Base-by-base conservation (phyloP, 2,329 filamentous ascomycete genomes). In the Diaporthe capsici region DNA sequence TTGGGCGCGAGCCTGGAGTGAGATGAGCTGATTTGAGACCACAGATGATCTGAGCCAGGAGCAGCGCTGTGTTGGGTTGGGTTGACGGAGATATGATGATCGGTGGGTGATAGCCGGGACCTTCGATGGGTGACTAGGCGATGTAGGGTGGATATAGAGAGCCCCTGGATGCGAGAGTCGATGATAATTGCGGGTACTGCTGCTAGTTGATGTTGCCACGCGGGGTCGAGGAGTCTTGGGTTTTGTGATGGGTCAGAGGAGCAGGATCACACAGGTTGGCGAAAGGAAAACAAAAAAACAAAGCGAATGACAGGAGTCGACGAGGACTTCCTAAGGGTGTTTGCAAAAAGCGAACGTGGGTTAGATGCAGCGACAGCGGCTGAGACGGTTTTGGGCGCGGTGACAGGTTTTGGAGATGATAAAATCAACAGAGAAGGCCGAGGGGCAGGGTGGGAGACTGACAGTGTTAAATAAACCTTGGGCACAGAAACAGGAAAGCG, bases 291-390 rank as follows among this genome's bases (percentile, higher is more conserved):
- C 85, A 87, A 87, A 86, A 86, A 83, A 86, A 88, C 86, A 86
- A 92, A 93, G 91, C 91, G 91, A 93, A 90, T 92, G 91, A 92
- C 91, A 92, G 91, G 91, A 93, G 91, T 88, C 91, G 86, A 89
- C 91, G 91, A 93, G 91, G 91, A 91, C 90, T 92, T 92, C 91
- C 91, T 91, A 84, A 84, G 82, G 83, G 83, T 80, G 81, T 83
- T 82, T 83, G 82, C 82, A 83, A 85, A 60, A 87, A 88, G 88
- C 87, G 88, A 89, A 85, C 84, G 88, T 89, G 84, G 82, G 83
- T 81, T 79, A 78, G 80, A 79, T 78, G 82, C 81, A 83, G 82
- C 82, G 84, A 85, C 84, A 80, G 82, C 81, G 80, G 80, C 79
- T 83, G 82, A 83, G 83, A 82, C 76, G 79, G 78, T 20, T 78